Evolutionary conservation across 257 asterid genomes (phyloP).

Genomic region (Solanum dulcamara): DNA sequence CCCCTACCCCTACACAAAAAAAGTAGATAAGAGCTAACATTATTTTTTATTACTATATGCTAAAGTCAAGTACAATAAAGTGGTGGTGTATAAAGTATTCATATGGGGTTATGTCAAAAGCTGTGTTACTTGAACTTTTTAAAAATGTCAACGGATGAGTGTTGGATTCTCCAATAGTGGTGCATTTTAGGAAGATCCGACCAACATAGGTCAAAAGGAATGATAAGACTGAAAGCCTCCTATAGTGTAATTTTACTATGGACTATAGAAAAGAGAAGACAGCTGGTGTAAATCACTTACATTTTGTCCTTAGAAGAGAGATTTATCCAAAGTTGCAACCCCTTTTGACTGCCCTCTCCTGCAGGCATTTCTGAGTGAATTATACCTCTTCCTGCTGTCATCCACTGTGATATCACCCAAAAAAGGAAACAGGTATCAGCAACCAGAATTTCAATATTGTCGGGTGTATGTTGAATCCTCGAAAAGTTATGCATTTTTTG

Average conservation of each 20-base stretch:
- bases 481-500: background rate
- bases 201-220: background rate
- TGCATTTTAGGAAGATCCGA: background rate
- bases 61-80: background rate
- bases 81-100: background rate
- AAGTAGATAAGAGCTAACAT: background rate
- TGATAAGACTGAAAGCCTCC: background rate
- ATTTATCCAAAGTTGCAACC: constrained; percentile 88
- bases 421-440: background rate
- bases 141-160: background rate
- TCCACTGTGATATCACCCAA: constrained; percentile 53
- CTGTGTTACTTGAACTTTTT: background rate
- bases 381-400: constrained; percentile 96
- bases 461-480: background rate
- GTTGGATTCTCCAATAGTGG: background rate
- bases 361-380: constrained; percentile 98
- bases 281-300: constrained; percentile 26
- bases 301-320: constrained; percentile 86
- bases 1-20: background rate
- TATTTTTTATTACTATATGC: background rate
- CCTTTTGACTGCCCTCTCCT: constrained; percentile 60
- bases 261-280: background rate
- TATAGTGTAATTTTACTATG: background rate
- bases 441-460: background rate
- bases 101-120: background rate